These are phyloP conservation scores for Inga laurina DNA, from an alignment of 306 rosid genomes.

Conservation along the genomic window DNA sequence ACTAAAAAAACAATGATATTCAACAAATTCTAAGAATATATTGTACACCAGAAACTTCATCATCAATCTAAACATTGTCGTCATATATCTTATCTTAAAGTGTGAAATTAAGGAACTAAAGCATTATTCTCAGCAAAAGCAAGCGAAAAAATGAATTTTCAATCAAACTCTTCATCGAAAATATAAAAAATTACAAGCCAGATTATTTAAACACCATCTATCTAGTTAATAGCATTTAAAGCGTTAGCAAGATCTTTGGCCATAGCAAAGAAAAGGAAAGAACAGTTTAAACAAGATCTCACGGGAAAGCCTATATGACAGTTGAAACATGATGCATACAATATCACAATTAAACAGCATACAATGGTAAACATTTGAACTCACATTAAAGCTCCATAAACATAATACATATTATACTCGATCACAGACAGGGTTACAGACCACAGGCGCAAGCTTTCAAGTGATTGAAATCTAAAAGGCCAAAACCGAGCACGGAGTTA, in stretches of 20 bases:
- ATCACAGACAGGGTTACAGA: no score
- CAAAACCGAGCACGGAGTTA: no score
- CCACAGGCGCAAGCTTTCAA: no score
- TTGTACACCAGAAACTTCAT: neutral
- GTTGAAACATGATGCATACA: neutral
- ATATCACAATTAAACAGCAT: no score
- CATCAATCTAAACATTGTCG: neutral
- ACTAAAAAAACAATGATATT: neutral
- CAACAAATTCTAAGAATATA: neutral
- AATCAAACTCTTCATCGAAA: neutral
- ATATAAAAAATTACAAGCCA: no score
- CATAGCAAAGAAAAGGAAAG: neutral
- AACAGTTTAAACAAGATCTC: neutral
- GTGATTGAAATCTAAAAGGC: no score
- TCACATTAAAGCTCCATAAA: no score
- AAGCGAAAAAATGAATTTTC: neutral
- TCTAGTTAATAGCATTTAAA: neutral
- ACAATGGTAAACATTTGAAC: no score
- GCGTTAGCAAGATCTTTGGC: neutral
- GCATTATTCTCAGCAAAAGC: constrained; percentile 11
- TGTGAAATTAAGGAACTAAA: neutral
- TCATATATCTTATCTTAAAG: neutral
- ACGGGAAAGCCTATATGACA: neutral
- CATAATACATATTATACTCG: no score
- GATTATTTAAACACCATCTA: neutral